Evolutionary conservation across 345 rosid species (phyloP), one percentile per base, ranked within the genome.

Genomic region (Syzygium aqueum): DNA sequence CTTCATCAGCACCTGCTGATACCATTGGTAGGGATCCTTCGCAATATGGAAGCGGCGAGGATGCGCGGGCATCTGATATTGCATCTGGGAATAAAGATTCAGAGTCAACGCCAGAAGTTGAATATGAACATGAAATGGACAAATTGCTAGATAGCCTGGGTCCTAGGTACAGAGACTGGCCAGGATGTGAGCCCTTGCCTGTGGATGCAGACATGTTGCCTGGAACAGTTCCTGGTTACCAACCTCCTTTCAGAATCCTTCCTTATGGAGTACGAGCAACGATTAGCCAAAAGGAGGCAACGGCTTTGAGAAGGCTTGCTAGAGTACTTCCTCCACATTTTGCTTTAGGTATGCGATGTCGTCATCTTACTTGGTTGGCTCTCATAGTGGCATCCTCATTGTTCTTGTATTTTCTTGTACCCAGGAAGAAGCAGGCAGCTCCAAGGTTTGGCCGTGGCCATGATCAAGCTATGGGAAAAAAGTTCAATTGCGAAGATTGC

Each of bases 131-230:
- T 84, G 97, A 96, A 92, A 92, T 97, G 86, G 94, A 94, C 86
- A 92, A 95, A 89, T 87, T 97, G 89, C 92, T 97, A 87, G 95
- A 95, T 46, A 93, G 92, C 86, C 91, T 97, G 90, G 99, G 98
- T 89, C 98, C 97, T n/a, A 92, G 98, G 88, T 97, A 94, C 87
- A 89, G 92, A 37, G 98, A 95, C 90, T 97, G 99, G 99, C 91
- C 95, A 51, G 99, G 97, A 90, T 90, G 88, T 51, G 91, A 95
- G 77, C 98, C 99, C 19, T 91, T 93, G 86, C 98, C 99, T 84
- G 97, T 97, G 49, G 99, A 97, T 89, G 97, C 98, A 73, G 98
- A 97, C 94, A 85, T 96, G 95, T 98, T 97, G 91, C 96, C 96
- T 43, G 98, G 97, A 40, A 85, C 90, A 2, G 93, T 97, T 92